Conservation (phyloP, 345 rosid species). For the Moricandia moricandioides region DNA sequence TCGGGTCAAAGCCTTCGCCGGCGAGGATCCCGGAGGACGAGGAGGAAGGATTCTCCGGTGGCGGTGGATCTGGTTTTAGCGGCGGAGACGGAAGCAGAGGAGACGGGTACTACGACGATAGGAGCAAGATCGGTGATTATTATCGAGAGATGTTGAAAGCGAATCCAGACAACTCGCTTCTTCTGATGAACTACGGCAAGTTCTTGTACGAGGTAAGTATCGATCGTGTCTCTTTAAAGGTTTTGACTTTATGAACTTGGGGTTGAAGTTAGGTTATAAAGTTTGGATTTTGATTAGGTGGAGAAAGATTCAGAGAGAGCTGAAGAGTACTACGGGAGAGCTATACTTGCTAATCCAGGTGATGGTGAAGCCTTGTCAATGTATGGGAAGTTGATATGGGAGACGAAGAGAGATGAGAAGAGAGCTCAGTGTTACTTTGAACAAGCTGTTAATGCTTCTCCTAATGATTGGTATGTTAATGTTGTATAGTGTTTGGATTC, state of each 20-base stretch:
- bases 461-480: conserved; percentile 60
- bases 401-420: conserved; percentile 46
- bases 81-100: conserved; percentile 27
- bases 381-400: conserved; percentile 86
- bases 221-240: no score
- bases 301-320: conserved; percentile 67
- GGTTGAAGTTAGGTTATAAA: neutral
- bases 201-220: conserved; percentile 74
- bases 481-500: neutral
- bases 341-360: conserved; percentile 68
- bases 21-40: conserved; percentile 31
- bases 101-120: conserved; percentile 28
- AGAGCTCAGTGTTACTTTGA: conserved; percentile 73
- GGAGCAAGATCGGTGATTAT: conserved; percentile 56
- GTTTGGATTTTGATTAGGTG: conserved; percentile 8
- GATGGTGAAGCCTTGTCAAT: conserved; percentile 75
- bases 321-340: conserved; percentile 73
- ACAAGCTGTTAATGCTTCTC: conserved; percentile 66
- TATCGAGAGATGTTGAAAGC: conserved; percentile 62
- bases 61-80: conserved; percentile 33
- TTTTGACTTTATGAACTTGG: neutral
- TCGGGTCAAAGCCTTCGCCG: conserved; percentile 42
- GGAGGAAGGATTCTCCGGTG: conserved; percentile 41
- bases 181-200: conserved; percentile 74
- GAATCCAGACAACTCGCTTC: conserved; percentile 60